These are phyloP conservation scores for Ashbya aceris DNA, from an alignment of 1,139 yeast species.

Conservation along the genomic window DNA sequence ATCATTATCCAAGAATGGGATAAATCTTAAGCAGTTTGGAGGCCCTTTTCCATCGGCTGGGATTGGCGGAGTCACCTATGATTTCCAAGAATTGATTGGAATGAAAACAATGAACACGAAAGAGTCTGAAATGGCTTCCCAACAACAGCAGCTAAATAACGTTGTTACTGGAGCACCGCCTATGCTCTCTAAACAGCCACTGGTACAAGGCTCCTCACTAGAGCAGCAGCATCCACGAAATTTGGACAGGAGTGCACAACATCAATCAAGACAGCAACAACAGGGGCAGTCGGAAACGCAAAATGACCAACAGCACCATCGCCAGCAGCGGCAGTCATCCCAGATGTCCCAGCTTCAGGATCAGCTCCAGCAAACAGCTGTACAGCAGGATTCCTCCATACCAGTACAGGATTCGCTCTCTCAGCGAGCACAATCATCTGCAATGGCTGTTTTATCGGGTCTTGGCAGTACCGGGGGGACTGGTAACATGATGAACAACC, in stretches of 20 bases:
- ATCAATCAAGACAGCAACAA: background rate
- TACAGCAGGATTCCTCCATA: background rate
- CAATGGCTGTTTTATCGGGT: slow-evolving; percentile 5
- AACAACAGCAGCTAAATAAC: too few species aligned
- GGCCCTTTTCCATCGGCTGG: slow-evolving; percentile 29
- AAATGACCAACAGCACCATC: background rate
- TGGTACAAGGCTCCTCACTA: too few species aligned
- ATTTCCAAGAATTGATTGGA: slow-evolving; percentile 28
- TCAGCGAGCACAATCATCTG: slow-evolving; percentile 2
- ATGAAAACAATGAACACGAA: slow-evolving; percentile 13
- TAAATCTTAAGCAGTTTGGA: slow-evolving; percentile 18
- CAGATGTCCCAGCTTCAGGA: background rate
- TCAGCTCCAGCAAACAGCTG: background rate
- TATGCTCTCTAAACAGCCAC: too few species aligned
- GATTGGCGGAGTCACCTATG: slow-evolving; percentile 30
- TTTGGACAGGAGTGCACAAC: too few species aligned
- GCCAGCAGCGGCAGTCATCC: background rate
- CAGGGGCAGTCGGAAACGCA: background rate
- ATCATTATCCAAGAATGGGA: slow-evolving; percentile 18
- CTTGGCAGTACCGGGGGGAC: slow-evolving; percentile 10
- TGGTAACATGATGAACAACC: slow-evolving; percentile 16
- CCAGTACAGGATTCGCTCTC: background rate
- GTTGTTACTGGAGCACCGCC: background rate
- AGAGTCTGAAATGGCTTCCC: background rate
- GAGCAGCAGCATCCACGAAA: too few species aligned